These are phyloP conservation scores for Ministeria vibrans DNA, from an alignment of 78 protist species.

Conservation along the genomic window DNA sequence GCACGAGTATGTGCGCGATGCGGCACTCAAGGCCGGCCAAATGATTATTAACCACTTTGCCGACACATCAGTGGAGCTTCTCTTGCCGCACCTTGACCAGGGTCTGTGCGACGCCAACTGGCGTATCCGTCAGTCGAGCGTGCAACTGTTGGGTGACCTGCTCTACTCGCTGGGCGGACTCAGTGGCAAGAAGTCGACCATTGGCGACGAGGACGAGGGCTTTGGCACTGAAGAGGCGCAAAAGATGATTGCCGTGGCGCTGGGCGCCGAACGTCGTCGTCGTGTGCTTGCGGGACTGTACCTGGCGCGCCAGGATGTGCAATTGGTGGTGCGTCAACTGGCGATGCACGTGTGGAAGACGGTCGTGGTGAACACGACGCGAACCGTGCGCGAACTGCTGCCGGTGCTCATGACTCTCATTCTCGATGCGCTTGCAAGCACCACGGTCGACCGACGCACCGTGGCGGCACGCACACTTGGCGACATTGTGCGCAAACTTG, in stretches of 20 bases:
- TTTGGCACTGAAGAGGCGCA: constrained; percentile 20
- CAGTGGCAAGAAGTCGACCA: constrained; percentile 10
- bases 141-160: constrained; percentile 78
- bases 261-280: constrained; percentile 57
- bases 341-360: constrained; percentile 77
- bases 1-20: constrained; percentile 71
- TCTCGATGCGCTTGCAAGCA: constrained; percentile 43
- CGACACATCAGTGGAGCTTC: constrained; percentile 44
- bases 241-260: constrained; percentile 8
- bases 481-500: constrained; percentile 77
- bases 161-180: constrained; percentile 40
- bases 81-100: constrained; percentile 65
- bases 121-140: constrained; percentile 74
- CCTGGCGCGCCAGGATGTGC: constrained; percentile 69
- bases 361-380: constrained; percentile 67
- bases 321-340: constrained; percentile 61
- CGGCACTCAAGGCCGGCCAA: constrained; percentile 74
- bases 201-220: constrained; percentile 15
- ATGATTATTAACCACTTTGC: constrained; percentile 57
- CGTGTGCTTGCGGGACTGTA: constrained; percentile 61
- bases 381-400: constrained; percentile 63
- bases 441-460: constrained; percentile 14
- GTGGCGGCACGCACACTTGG: constrained; percentile 75
- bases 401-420: constrained; percentile 56
- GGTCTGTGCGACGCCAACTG: constrained; percentile 70